Conservation (phyloP, 768 basidiomycete genomes). For the Myochromella boudieri region DNA sequence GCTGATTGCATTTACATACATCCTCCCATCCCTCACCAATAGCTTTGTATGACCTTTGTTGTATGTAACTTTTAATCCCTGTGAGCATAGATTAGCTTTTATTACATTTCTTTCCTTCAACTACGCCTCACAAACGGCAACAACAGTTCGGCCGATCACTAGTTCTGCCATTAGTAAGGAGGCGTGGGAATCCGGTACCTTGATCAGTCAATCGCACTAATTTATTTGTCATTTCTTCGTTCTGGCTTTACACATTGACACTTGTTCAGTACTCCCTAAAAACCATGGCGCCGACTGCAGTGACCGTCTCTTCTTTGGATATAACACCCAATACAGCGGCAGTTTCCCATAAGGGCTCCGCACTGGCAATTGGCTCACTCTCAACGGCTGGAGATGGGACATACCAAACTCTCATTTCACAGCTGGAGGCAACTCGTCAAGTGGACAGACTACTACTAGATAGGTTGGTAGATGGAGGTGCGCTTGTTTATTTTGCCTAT, state of each 20-base stretch:
- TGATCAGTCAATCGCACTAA: no score
- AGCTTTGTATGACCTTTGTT: neutral
- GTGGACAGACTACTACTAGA: conserved; percentile 85
- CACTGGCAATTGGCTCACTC: conserved; percentile 77
- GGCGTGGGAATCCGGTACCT: no score
- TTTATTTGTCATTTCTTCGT: no score
- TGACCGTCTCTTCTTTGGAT: conserved; percentile 31
- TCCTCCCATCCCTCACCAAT: neutral
- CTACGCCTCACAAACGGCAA: no score
- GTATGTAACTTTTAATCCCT: neutral
- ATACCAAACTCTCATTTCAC: conserved; percentile 69
- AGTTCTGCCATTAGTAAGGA: no score
- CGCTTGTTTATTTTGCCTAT: conserved; percentile 10
- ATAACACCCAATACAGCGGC: conserved; percentile 18
- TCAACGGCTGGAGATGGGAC: conserved; percentile 76
- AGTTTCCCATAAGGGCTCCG: conserved; percentile 40
- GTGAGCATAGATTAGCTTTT: neutral
- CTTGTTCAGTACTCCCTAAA: neutral
- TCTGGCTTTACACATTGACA: no score
- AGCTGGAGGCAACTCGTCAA: conserved; percentile 49
- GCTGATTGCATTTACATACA: neutral
- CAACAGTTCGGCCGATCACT: no score
- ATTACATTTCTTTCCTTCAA: no score
- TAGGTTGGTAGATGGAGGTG: conserved; percentile 79
- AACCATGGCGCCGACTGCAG: conserved; percentile 66